Evolutionary conservation across 768 basidiomycete genomes (phyloP), one percentile per base, ranked within the genome.

Genomic region (Hydnum rufescens): DNA sequence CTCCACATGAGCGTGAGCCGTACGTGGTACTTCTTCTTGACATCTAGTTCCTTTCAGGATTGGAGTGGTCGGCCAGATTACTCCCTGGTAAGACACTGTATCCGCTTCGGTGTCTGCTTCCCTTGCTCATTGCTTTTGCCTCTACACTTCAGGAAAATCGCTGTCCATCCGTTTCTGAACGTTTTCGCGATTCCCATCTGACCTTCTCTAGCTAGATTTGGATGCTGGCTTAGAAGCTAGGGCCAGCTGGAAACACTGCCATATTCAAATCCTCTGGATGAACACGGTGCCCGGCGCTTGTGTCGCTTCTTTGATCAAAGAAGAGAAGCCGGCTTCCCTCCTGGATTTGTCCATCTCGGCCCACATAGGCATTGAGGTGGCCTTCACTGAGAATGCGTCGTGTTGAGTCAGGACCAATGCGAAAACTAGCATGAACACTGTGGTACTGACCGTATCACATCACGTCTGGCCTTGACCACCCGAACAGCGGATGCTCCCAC

Each of bases 231-330:
- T 82, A 80, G 80, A 85, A 88, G 64, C 58, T 82, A 51, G 82
- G 67, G 0, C 82, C 85, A 4, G 82, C 83, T 1, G 86, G 87
- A 44, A 87, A 86, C 65, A 67, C 74, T 2, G 69, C 89, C 56
- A 69, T 92, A 54, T 67, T 89, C 60, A 90, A 86, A 68, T 78
- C 84, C 4, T 85, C 83, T 1, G 84, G 86, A 59, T 69, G 85
- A 56, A 85, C 82, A 0, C 81, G 82, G 3, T 64, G 82, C 28
- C 74, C 79, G 6, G 80, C 80, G 3, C 62, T 83, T 25, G 64
- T 34, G 54, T 77, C 39, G 62, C 62, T 44, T 66, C 69, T 18
- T 70, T 86, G 46, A 66, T 78, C 57, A 63, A 70, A n/a, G n/a
- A n/a, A n/a, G n/a, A 22, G 73, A 84, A 61, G 82, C 82, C 2